Conservation (phyloP, 495 filamentous ascomycete species). For the Lophiostoma macrostomum region DNA sequence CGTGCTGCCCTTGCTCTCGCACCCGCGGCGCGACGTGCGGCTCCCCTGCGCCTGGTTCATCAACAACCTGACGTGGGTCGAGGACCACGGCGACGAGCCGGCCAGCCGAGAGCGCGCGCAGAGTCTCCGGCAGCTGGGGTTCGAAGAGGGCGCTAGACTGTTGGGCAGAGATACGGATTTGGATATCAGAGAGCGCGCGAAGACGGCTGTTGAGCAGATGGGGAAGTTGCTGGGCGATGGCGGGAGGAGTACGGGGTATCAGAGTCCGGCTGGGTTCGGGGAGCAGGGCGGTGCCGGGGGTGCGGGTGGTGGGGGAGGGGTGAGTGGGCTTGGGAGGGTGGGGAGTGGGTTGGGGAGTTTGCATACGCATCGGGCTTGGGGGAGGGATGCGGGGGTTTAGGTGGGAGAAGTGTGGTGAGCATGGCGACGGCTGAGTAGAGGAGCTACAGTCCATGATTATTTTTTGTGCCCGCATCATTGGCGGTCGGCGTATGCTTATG, state of each 20-base stretch:
- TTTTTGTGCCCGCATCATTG: too few species aligned
- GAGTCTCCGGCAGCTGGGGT: conserved; percentile 68
- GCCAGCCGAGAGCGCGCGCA: conserved; percentile 61
- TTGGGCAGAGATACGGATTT: conserved; percentile 72
- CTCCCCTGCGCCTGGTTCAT: conserved; percentile 74
- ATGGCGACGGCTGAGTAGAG: too few species aligned
- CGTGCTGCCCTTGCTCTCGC: conserved; percentile 59
- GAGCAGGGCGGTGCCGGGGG: not conserved
- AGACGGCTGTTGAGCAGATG: conserved; percentile 71
- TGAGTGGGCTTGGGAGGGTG: not conserved
- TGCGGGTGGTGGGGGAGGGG: not conserved
- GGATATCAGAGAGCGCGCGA: conserved; percentile 79
- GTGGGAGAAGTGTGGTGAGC: not conserved
- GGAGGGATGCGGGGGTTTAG: conserved; percentile 1
- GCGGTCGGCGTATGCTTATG: too few species aligned
- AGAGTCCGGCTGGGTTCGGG: not conserved
- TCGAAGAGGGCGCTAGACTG: conserved; percentile 59
- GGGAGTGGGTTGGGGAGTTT: conserved; percentile 7
- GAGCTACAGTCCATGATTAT: too few species aligned
- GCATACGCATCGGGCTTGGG: conserved; percentile 19
- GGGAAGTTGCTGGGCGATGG: conserved; percentile 31
- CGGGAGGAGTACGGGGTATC: conserved; percentile 4
- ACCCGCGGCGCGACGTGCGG: conserved; percentile 67
- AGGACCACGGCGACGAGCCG: conserved; percentile 62
- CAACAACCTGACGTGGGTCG: conserved; percentile 77